phyloP scores from a whole-genome alignment of 2,329 filamentous ascomycete genomes.

The Calonectria pseudoturangicola region DNA sequence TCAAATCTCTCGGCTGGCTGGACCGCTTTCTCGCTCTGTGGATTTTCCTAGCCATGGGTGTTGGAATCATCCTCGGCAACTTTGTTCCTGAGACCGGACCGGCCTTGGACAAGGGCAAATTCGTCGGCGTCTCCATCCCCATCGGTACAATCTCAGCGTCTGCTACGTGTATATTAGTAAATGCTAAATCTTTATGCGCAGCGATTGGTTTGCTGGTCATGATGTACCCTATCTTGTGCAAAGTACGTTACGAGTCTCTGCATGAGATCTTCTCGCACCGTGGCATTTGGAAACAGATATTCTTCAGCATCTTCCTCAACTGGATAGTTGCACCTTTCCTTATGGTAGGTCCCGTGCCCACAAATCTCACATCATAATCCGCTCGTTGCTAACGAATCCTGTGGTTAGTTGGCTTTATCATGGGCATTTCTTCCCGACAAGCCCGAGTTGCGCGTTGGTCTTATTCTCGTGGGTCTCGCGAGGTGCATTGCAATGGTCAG shows the following conservation, averaged over 20 bases:
- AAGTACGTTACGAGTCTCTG: slow-evolving; percentile 85
- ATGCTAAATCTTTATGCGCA: slow-evolving; percentile 54
- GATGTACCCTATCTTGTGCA: slow-evolving; percentile 96
- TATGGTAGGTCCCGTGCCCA: slow-evolving; percentile 74
- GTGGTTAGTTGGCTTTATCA: slow-evolving; percentile 74
- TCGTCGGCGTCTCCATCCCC: slow-evolving; percentile 63
- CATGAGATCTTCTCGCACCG: slow-evolving; percentile 78
- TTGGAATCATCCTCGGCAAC: too few relatives aligned
- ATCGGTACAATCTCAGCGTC: slow-evolving; percentile 68
- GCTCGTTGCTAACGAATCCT: too few relatives aligned
- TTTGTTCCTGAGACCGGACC: too few relatives aligned
- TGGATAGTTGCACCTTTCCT: slow-evolving; percentile 89
- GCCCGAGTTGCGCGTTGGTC: slow-evolving; percentile 75
- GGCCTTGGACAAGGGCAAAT: too few relatives aligned
- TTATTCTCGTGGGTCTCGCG: slow-evolving; percentile 89
- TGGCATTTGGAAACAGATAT: slow-evolving; percentile 85
- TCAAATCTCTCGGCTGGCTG: too few relatives aligned
- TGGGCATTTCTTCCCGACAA: slow-evolving; percentile 81
- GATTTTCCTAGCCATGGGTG: too few relatives aligned
- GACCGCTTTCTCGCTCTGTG: too few relatives aligned
- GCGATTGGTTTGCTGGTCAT: slow-evolving; percentile 89
- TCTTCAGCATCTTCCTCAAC: slow-evolving; percentile 84
- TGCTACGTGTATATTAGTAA: neutral
- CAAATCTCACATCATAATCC: too few relatives aligned
- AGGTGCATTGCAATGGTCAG: slow-evolving; percentile 91